phyloP scores from a whole-genome alignment of 2,329 filamentous ascomycete genomes.

The Aureobasidium pullulans region DNA sequence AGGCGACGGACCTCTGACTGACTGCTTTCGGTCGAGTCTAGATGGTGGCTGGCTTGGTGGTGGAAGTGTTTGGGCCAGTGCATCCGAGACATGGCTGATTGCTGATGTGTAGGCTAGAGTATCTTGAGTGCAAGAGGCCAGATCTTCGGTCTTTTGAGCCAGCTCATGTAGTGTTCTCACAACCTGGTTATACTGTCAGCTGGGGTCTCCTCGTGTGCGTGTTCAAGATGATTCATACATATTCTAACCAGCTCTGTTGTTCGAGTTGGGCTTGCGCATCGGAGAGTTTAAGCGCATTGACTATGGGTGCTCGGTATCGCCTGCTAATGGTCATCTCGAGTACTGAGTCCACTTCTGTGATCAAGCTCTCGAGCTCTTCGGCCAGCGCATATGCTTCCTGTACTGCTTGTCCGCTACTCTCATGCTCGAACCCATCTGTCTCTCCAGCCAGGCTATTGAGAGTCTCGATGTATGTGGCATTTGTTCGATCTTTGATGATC shows the following conservation, averaged over 20 bases:
- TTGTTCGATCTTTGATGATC: conserved; percentile 36
- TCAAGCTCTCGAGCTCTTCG: conserved; percentile 48
- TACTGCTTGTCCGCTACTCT: background rate
- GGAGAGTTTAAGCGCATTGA: conserved; percentile 32
- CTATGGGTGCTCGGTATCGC: conserved; percentile 56
- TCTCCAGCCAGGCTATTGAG: background rate
- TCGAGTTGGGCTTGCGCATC: conserved; percentile 29
- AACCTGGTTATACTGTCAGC: background rate
- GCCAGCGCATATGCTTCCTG: background rate
- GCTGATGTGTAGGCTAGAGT: conserved; percentile 22
- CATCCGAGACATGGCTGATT: conserved; percentile 19
- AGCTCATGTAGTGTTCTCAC: conserved; percentile 32
- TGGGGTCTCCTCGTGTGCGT: background rate
- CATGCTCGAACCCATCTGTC: conserved; percentile 44
- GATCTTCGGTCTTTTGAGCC: conserved; percentile 24
- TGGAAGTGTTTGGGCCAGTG: conserved; percentile 17
- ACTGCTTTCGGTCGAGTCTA: conserved; percentile 25
- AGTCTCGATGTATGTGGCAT: conserved; percentile 43
- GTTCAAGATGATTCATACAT: conserved; percentile 29
- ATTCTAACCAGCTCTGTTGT: conserved; percentile 35
- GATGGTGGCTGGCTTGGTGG: conserved; percentile 11
- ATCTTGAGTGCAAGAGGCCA: conserved; percentile 23
- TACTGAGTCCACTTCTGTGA: conserved; percentile 61
- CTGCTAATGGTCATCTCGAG: conserved; percentile 65
- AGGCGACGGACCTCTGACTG: background rate